A percentile compares a stretch with the other conserved stretches of the same genome.
Evolutionary conservation across 2,329 filamentous ascomycete genomes (phyloP).

Genomic region (Paecilomyces niveus): DNA sequence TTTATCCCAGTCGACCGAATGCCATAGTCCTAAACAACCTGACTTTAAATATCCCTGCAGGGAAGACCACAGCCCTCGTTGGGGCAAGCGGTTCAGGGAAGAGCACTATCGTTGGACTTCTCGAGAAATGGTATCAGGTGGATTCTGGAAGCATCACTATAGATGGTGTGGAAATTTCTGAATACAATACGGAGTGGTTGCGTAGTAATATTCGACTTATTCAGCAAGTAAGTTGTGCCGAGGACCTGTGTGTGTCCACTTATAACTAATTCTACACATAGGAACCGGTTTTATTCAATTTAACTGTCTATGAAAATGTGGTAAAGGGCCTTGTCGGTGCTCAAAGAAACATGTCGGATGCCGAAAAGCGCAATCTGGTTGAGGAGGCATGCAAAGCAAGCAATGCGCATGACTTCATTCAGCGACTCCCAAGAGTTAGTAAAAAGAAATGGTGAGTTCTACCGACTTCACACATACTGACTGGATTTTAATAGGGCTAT

Average conservation of each 20-base stretch:
- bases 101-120: slow-evolving; percentile 84
- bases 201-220: slow-evolving; percentile 89
- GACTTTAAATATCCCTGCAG: slow-evolving; percentile 70
- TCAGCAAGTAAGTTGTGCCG: no score
- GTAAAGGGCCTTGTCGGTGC: slow-evolving; percentile 85
- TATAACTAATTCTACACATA: no score
- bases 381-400: slow-evolving; percentile 78
- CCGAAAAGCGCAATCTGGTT: slow-evolving; percentile 63
- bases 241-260: no score
- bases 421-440: slow-evolving; percentile 66
- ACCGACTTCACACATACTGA: no score
- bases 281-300: slow-evolving; percentile 84
- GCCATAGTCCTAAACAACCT: slow-evolving; percentile 84
- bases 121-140: slow-evolving; percentile 91
- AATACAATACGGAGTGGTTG: slow-evolving; percentile 81
- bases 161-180: slow-evolving; percentile 74
- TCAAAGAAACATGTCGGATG: slow-evolving; percentile 58
- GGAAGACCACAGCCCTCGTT: slow-evolving; percentile 87
- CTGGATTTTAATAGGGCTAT: no score
- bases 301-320: slow-evolving; percentile 85
- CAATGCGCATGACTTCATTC: slow-evolving; percentile 90
- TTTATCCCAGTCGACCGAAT: slow-evolving; percentile 89
- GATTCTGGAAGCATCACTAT: slow-evolving; percentile 71
- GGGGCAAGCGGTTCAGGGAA: slow-evolving; percentile 93
- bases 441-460: no score